Evolutionary conservation across 2,329 filamentous ascomycete genomes (phyloP), one percentile per base, ranked within the genome.

Genomic region (Nemania sp.): DNA sequence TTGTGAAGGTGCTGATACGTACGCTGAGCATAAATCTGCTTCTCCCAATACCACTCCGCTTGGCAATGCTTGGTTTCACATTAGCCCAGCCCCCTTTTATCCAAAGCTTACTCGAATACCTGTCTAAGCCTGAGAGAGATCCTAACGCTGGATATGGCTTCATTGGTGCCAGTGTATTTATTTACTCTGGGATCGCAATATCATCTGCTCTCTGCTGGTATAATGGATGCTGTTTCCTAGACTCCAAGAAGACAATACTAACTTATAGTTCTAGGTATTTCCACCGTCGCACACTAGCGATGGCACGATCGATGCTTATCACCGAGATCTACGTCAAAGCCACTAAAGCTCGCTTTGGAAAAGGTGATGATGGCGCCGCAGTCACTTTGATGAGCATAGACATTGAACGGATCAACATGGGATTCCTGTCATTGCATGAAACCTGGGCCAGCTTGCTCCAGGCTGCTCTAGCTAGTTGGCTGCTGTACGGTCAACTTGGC

Each of bases 341-440:
- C 0, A 64, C 68, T 3, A 48, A 63, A 12, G 41, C 61, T 22
- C 57, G 52, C 3, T 23, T 63, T 2, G 47, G 55, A 0, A 50
- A 55, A 0, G 64, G 70, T 3, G 70, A 73, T 28, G 70, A 75
- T n/a, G 68, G 72, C 3, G 72, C 74, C 0, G 70, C 75, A 0
- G 57, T 80, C 37, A 78, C 77, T 0, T 66, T 79, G 3, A 80
- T 80, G 77, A 77, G 60, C 33, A 49, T 46, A 3, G 77, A 80
- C 42, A 66, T 79, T 8, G 77, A 78, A 52, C 68, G 72, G 5
- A 71, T 79, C 3, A 61, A 68, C 2, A 39, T 60, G 0, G 76
- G 73, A 0, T 64, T 70, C 3, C 50, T 61, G 3, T 59, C 50
- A 1, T 50, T 76, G 26, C 77, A 78, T 41, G 72, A 77, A 22